phyloP scores from a whole-genome alignment of 2,329 filamentous ascomycete species.

The Aspergillus uvarum region DNA sequence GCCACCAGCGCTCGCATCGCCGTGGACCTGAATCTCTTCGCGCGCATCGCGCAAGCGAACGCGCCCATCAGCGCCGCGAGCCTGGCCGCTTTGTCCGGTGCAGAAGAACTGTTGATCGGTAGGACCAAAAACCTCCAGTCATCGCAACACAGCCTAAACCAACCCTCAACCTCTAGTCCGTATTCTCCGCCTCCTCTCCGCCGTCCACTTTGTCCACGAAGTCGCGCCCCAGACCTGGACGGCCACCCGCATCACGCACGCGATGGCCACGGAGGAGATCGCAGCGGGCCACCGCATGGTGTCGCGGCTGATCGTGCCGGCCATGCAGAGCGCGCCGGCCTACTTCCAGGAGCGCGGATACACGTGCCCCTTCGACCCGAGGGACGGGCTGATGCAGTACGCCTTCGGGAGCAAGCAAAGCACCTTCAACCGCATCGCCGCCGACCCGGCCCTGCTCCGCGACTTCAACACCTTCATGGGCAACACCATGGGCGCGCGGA shows the following conservation, averaged over 20 bases:
- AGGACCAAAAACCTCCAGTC: too few relatives aligned
- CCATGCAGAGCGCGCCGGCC: constrained; percentile 7
- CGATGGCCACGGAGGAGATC: constrained; percentile 6
- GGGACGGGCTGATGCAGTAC: neutral
- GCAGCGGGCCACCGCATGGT: constrained; percentile 6
- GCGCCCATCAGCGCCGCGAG: neutral
- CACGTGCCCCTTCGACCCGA: neutral
- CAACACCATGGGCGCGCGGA: neutral
- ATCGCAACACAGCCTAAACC: too few relatives aligned
- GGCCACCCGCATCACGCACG: constrained; percentile 3
- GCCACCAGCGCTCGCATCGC: constrained; percentile 1
- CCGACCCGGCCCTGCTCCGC: neutral
- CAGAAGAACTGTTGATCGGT: too few relatives aligned
- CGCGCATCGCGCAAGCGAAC: neutral
- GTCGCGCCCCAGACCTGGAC: neutral
- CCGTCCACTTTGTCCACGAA: constrained; percentile 5
- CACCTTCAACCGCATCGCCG: neutral
- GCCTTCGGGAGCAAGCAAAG: neutral
- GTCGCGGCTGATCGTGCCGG: neutral
- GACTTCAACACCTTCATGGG: constrained; percentile 11
- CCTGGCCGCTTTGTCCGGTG: too few relatives aligned
- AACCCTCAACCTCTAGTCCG: neutral
- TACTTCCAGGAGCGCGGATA: neutral
- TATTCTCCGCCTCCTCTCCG: constrained; percentile 1
- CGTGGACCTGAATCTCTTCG: constrained; percentile 2